phyloP scores from a whole-genome alignment of 1,284 basidiomycete genomes.

The Microbotryum intermedium region DNA sequence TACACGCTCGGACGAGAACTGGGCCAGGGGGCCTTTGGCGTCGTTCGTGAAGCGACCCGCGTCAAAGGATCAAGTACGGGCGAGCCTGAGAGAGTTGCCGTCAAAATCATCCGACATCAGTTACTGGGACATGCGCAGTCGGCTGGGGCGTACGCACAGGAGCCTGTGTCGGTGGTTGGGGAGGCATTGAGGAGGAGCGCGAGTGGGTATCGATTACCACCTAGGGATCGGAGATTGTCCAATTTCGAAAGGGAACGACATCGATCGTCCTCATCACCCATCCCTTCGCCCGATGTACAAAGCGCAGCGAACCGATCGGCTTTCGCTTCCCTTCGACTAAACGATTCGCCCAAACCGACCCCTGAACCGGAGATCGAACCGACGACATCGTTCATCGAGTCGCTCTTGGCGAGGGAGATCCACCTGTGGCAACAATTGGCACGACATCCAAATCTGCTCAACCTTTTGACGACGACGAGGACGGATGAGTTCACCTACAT shows the following conservation, averaged over 20 bases:
- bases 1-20: conserved; percentile 71
- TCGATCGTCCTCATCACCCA: background rate
- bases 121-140: conserved; percentile 29
- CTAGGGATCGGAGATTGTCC: conserved; percentile 7
- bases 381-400: conserved; percentile 43
- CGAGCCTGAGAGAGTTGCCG: conserved; percentile 60
- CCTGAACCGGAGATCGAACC: background rate
- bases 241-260: conserved; percentile 4
- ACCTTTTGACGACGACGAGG: conserved; percentile 62
- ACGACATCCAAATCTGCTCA: conserved; percentile 60
- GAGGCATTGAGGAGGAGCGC: background rate
- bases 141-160: background rate
- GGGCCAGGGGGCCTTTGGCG: conserved; percentile 78
- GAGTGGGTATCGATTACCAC: conserved; percentile 16
- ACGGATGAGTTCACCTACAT: conserved; percentile 66
- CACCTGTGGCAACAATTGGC: conserved; percentile 65
- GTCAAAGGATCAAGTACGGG: conserved; percentile 43
- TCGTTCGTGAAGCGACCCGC: conserved; percentile 59
- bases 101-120: conserved; percentile 62
- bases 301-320: background rate
- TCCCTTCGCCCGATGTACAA: background rate
- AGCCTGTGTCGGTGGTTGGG: background rate
- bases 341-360: background rate
- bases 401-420: conserved; percentile 62
- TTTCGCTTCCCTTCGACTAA: background rate